Evolutionary conservation across 2,329 filamentous ascomycete genomes (phyloP), one percentile per base, ranked within the genome.

Genomic region (Stemphylium beticola): DNA sequence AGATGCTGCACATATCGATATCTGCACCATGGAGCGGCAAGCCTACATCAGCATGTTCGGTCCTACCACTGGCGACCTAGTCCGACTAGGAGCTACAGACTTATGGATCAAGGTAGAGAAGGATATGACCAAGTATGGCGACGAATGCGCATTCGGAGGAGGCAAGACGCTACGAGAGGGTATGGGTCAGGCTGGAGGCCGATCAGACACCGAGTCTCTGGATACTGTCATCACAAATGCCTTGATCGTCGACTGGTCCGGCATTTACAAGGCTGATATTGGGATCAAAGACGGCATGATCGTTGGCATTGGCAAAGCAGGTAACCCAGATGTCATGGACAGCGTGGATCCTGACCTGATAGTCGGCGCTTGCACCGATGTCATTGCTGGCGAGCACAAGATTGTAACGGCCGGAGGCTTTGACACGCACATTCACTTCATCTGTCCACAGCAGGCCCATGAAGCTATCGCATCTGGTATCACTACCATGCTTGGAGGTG

Each of bases 311-410:
- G 93, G 93, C 55, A 97, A 98, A 77, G 92, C 93, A 14, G 93
- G 93, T 17, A 98, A 97, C 68, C 93, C 93, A n/a, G 93, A 98
- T 76, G 86, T 96, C 41, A 97, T 97, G 93, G 89, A 95, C 29
- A 91, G 91, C 4, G 91, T 98, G 6, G 82, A 88, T 55, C 81
- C 86, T 0, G 83, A 87, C 51, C 86, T 98, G 87, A 79, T 96
- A 1, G 86, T 97, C 9, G 93, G 93, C 10, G 89, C 88, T 60
- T 91, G 90, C 63, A 98, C 93, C 0, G 93, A 98, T 79, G 91
- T 97, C 18, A 87, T 98, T 71, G 92, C 93, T 15, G 93, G 87
- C 12, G 93, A 98, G 77, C 87, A 90, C 65, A 91, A 91, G 78
- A 97, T 98, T 60, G 79, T 98, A 48, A 98, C 93, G 0, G 90